These are phyloP conservation scores for Asterochloris sp. DNA, from an alignment of 139 green algal genomes.

Conservation along the genomic window DNA sequence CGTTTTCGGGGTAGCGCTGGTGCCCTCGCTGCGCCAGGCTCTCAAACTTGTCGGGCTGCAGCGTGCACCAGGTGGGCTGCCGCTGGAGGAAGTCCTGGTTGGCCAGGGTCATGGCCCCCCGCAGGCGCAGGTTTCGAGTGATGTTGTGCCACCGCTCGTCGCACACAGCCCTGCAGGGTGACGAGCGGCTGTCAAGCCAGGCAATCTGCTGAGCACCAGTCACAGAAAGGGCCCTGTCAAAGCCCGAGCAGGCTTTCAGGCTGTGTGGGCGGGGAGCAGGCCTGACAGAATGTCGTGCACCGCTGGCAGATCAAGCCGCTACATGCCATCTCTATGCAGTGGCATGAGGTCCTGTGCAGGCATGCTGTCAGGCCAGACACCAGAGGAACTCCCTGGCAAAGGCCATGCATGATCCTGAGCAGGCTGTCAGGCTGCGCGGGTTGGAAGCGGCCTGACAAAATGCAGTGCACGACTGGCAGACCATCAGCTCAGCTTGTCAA, in stretches of 20 bases:
- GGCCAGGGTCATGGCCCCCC: conserved; percentile 25
- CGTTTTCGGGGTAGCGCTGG: conserved; percentile 45
- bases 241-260: neutral
- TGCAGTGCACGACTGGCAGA: too few species aligned
- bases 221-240: neutral
- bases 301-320: neutral
- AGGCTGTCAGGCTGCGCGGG: too few species aligned
- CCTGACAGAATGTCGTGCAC: neutral
- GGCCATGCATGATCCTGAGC: too few species aligned
- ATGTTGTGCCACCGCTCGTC: conserved; percentile 72
- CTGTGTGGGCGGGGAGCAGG: neutral
- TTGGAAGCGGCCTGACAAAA: too few species aligned
- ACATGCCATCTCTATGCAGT: neutral
- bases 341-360: neutral
- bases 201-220: neutral
- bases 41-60: conserved; percentile 55
- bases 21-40: conserved; percentile 38
- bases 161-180: conserved; percentile 49
- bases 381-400: too few species aligned
- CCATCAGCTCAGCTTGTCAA: too few species aligned
- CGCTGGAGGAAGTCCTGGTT: conserved; percentile 26
- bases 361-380: neutral
- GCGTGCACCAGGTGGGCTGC: conserved; percentile 78
- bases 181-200: neutral
- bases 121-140: conserved; percentile 40